phyloP scores from a whole-genome alignment of 129 eudicot species.

The Helianthus tuberosus region DNA sequence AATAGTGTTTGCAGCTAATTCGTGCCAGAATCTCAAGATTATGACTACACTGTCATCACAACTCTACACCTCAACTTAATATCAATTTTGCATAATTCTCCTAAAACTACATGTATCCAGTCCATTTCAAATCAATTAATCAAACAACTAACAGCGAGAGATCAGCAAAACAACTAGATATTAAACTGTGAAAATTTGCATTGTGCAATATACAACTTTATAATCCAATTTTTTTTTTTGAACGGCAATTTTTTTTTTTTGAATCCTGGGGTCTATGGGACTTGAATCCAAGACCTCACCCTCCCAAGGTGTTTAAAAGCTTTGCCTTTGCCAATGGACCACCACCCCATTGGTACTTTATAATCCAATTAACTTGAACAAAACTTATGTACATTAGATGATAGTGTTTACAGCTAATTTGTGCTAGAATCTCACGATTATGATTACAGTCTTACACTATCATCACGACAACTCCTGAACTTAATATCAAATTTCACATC shows the following conservation, averaged over 20 bases:
- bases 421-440: slow-evolving; percentile 7
- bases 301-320: no score
- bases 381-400: no score
- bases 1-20: not conserved
- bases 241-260: no score
- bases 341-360: no score
- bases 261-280: no score
- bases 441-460: not conserved
- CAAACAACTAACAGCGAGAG: no score
- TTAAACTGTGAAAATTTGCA: no score
- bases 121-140: not conserved
- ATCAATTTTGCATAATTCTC: slow-evolving; percentile 14
- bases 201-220: no score
- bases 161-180: not conserved
- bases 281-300: no score
- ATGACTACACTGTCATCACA: slow-evolving; percentile 6
- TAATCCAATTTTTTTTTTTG: not conserved
- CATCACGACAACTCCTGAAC: slow-evolving; percentile 11
- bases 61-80: not conserved
- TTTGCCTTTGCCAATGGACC: no score
- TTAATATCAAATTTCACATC: slow-evolving; percentile 4
- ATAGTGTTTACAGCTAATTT: not conserved
- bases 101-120: not conserved
- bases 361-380: not conserved
- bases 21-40: slow-evolving; percentile 5